Conservation (phyloP, 768 basidiomycete species). For the Pleurotus pulmonarius region DNA sequence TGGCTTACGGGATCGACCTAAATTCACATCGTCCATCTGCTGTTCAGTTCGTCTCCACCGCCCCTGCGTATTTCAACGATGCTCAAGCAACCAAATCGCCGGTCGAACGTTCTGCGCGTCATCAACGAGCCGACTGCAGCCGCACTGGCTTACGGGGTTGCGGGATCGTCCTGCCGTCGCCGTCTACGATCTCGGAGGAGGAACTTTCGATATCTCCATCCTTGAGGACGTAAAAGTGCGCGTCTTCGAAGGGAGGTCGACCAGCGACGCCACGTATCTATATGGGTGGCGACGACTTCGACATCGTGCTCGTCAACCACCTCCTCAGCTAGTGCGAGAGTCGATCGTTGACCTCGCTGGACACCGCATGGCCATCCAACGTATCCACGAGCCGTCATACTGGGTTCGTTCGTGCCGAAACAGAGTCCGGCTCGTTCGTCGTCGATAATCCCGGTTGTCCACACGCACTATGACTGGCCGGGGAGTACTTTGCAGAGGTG, state of each 20-base stretch:
- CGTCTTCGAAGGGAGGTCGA: conserved; percentile 99
- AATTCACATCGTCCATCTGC: too few relatives aligned
- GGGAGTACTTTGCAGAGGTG: too few relatives aligned
- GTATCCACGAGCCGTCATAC: conserved; percentile 98
- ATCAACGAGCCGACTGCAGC: conserved; percentile 99
- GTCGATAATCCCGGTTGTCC: too few relatives aligned
- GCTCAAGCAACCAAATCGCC: conserved; percentile 98
- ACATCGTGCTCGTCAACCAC: conserved; percentile 82
- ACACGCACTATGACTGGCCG: too few relatives aligned
- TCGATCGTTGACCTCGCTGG: conserved; percentile 72
- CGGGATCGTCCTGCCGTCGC: conserved; percentile 88
- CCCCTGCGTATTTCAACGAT: conserved; percentile 99
- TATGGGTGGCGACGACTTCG: conserved; percentile 95
- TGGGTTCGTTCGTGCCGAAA: too few relatives aligned
- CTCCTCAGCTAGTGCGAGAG: conserved; percentile 91
- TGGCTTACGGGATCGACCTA: conserved; percentile 97
- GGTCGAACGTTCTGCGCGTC: conserved; percentile 97
- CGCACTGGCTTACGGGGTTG: conserved; percentile 96
- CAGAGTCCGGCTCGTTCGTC: too few relatives aligned
- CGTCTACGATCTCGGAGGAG: conserved; percentile 97
- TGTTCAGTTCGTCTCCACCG: conserved; percentile 65
- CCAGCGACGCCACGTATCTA: conserved; percentile 99
- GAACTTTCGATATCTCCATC: conserved; percentile 99
- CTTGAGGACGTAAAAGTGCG: conserved; percentile 99
- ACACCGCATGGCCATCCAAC: conserved; percentile 97